A percentile compares a stretch with the other conserved stretches of the same genome.
Conservation (phyloP, 352 stramenopile genomes). For the Blastocystis sp. region DNA sequence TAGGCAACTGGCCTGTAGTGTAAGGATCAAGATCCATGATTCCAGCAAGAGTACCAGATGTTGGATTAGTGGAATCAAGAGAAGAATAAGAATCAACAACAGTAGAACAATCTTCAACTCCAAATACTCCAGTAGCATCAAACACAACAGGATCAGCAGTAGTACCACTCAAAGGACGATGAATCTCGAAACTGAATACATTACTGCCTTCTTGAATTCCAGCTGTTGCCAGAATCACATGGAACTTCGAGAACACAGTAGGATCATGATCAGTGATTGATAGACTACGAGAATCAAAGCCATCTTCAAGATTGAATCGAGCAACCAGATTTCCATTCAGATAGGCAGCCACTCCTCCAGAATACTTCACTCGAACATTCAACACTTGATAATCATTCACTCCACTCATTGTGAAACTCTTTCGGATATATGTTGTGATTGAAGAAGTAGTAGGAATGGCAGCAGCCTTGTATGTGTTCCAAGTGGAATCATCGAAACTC, state of each 20-base stretch:
- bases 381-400: slow-evolving; percentile 35
- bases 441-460: background rate
- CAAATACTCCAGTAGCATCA: slow-evolving; percentile 41
- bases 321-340: slow-evolving; percentile 31
- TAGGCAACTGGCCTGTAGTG: background rate
- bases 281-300: background rate
- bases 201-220: slow-evolving; percentile 18
- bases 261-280: slow-evolving; percentile 1
- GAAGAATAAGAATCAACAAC: slow-evolving; percentile 14
- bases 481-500: background rate
- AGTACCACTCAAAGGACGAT: background rate
- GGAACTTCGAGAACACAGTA: slow-evolving; percentile 47
- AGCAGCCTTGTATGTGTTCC: background rate
- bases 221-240: slow-evolving; percentile 4
- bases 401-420: background rate
- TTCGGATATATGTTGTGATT: slow-evolving; percentile 22
- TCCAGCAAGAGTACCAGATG: background rate
- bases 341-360: slow-evolving; percentile 51
- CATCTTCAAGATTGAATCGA: slow-evolving; percentile 14
- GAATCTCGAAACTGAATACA: slow-evolving; percentile 44
- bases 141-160: background rate
- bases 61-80: background rate
- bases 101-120: slow-evolving; percentile 6
- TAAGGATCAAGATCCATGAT: slow-evolving; percentile 14
- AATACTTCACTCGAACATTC: slow-evolving; percentile 29